A percentile compares a stretch with the other conserved stretches of the same genome.
Evolutionary conservation across 1,284 basidiomycete genomes (phyloP).

Genomic region (Kwoniella shivajii): DNA sequence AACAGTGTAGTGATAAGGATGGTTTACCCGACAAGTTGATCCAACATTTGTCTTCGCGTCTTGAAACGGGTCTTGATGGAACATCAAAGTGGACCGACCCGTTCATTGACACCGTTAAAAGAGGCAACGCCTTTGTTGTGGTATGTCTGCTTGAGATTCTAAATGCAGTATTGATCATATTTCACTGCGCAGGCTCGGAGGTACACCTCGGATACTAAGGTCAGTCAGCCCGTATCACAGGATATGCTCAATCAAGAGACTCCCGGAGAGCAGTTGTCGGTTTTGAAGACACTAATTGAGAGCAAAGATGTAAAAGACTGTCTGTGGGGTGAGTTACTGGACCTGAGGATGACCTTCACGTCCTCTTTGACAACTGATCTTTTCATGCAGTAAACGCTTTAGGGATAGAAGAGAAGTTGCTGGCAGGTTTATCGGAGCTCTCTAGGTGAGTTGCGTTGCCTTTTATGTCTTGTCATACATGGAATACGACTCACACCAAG

Average conservation of each 20-base stretch:
- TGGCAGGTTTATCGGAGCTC: not conserved
- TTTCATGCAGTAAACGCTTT: not conserved
- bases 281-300: not conserved
- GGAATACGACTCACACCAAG: not conserved
- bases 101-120: not conserved
- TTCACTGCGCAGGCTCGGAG: not conserved
- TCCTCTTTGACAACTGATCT: not conserved
- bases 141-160: not conserved
- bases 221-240: not conserved
- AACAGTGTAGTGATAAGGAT: too few species aligned
- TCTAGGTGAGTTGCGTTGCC: constrained; percentile 1
- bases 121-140: not conserved
- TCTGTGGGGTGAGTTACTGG: constrained; percentile 1
- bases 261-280: not conserved
- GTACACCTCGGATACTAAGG: not conserved
- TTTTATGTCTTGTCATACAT: too few species aligned
- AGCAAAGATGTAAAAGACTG: not conserved
- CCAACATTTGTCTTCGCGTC: not conserved
- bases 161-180: not conserved
- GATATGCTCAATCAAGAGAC: not conserved
- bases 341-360: too few species aligned
- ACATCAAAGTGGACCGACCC: not conserved
- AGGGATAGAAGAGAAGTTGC: not conserved
- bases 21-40: not conserved
- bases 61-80: constrained; percentile 3